Evolutionary conservation across 352 stramenopile genomes (phyloP).

Genomic region (Phytophthora capsici): DNA sequence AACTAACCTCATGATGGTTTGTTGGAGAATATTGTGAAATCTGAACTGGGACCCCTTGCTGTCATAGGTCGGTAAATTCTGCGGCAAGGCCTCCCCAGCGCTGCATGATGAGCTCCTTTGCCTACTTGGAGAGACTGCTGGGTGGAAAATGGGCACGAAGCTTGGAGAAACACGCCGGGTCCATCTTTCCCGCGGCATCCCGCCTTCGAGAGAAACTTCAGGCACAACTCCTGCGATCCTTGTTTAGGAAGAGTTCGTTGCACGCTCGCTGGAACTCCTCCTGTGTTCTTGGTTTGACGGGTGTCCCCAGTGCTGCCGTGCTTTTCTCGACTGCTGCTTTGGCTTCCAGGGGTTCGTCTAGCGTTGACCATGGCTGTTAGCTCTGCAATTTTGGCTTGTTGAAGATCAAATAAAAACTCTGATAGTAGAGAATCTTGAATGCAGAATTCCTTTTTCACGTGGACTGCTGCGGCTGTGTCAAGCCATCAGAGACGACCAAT

Average conservation of each 20-base stretch:
- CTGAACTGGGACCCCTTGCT: not conserved
- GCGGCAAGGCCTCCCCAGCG: not conserved
- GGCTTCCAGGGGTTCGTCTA: no score
- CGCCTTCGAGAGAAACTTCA: conserved; percentile 15
- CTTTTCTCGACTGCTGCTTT: no score
- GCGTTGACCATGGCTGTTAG: no score
- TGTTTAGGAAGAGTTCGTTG: conserved; percentile 1
- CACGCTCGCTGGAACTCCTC: not conserved
- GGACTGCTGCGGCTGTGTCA: not conserved
- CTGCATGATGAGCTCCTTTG: conserved; percentile 3
- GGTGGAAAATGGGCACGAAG: conserved; percentile 15
- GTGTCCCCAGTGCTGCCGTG: no score
- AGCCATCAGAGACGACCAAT: conserved; percentile 3
- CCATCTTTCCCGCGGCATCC: conserved; percentile 2
- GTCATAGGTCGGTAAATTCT: conserved; percentile 6
- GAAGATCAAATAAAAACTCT: conserved; percentile 4
- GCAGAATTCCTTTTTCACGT: conserved; percentile 8
- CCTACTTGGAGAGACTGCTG: not conserved
- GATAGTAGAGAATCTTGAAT: conserved; percentile 3
- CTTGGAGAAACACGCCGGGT: conserved; percentile 1
- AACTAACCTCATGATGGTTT: no score
- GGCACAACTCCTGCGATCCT: conserved; percentile 1
- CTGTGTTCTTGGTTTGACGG: not conserved
- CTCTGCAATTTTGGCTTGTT: not conserved
- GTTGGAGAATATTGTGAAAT: no score